Conservation (phyloP, 176 grass and related monocot species). For the Oropetium thomaeum region DNA sequence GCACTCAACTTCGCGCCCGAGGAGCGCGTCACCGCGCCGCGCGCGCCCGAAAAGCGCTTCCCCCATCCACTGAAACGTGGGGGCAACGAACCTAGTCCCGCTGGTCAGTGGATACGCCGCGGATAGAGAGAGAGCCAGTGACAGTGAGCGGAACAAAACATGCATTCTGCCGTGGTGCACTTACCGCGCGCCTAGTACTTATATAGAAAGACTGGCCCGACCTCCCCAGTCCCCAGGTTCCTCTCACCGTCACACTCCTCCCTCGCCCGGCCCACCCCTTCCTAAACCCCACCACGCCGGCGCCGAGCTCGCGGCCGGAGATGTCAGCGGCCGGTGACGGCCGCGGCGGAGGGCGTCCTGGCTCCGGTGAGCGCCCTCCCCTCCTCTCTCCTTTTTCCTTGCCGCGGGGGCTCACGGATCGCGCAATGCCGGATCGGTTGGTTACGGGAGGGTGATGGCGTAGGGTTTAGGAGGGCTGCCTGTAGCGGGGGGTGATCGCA, state of each 20-base stretch:
- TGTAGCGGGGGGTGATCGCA: neutral
- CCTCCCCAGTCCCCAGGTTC: too few species aligned
- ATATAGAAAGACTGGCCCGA: neutral
- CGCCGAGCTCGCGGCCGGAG: neutral
- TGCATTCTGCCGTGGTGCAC: constrained; percentile 5
- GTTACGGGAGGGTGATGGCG: neutral
- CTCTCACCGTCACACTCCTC: neutral
- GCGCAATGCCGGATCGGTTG: constrained; percentile 19
- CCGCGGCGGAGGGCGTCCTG: constrained; percentile 15
- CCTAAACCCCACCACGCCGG: neutral
- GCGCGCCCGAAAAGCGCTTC: too few species aligned
- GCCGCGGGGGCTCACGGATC: neutral
- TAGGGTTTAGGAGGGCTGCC: constrained; percentile 5
- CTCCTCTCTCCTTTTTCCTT: neutral
- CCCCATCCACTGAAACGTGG: fast-evolving
- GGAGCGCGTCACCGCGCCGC: neutral
- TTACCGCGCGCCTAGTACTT: neutral
- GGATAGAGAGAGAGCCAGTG: too few species aligned
- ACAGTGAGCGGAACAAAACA: neutral
- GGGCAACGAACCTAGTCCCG: fast-evolving
- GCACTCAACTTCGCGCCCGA: neutral
- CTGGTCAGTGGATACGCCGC: neutral
- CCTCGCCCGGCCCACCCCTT: neutral
- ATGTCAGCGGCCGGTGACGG: constrained; percentile 30
- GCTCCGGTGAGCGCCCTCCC: constrained; percentile 22